Evolutionary conservation across 2,329 filamentous ascomycete species (phyloP).

Genomic region (Intubia oerlemansii): DNA sequence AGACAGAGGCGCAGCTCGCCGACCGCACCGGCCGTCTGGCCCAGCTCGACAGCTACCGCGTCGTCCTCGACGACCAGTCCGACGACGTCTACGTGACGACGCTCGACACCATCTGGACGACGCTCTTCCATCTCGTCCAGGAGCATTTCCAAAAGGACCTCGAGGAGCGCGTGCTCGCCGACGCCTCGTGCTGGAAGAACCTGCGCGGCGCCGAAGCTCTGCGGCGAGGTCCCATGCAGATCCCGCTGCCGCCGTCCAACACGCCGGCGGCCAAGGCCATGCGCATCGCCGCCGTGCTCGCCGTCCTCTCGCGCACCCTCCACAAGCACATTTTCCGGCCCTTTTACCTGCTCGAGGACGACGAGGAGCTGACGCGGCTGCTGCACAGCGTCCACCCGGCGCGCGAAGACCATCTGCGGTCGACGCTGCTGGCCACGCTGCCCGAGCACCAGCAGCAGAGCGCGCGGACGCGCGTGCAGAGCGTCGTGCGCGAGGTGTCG

Average conservation of each 20-base stretch:
- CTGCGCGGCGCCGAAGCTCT: slow-evolving; percentile 13
- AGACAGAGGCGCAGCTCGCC: slow-evolving; percentile 9
- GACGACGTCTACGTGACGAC: slow-evolving; percentile 14
- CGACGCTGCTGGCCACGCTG: slow-evolving; percentile 12
- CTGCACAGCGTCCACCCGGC: slow-evolving; percentile 12
- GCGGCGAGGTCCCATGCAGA: slow-evolving; percentile 13
- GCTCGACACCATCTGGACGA: slow-evolving; percentile 16
- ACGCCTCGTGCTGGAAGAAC: slow-evolving; percentile 15
- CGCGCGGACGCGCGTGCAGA: slow-evolving; percentile 11
- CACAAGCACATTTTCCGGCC: slow-evolving; percentile 15
- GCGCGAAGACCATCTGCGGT: slow-evolving; percentile 13
- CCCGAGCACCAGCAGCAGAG: slow-evolving; percentile 12
- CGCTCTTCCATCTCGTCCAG: slow-evolving; percentile 13
- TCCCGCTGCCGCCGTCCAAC: slow-evolving; percentile 16
- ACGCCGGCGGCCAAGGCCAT: slow-evolving; percentile 15
- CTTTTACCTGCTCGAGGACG: slow-evolving; percentile 14
- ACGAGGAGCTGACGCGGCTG: slow-evolving; percentile 12
- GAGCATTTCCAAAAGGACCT: slow-evolving; percentile 14
- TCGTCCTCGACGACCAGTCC: slow-evolving; percentile 10
- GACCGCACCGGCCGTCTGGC: slow-evolving; percentile 9
- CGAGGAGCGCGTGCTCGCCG: slow-evolving; percentile 11
- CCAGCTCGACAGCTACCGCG: slow-evolving; percentile 12
- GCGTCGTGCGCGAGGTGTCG: slow-evolving; percentile 15
- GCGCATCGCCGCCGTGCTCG: slow-evolving; percentile 15
- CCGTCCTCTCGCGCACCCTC: slow-evolving; percentile 14